These are phyloP conservation scores for Pythium sp. DNA, from an alignment of 352 stramenopile genomes.

Conservation along the genomic window DNA sequence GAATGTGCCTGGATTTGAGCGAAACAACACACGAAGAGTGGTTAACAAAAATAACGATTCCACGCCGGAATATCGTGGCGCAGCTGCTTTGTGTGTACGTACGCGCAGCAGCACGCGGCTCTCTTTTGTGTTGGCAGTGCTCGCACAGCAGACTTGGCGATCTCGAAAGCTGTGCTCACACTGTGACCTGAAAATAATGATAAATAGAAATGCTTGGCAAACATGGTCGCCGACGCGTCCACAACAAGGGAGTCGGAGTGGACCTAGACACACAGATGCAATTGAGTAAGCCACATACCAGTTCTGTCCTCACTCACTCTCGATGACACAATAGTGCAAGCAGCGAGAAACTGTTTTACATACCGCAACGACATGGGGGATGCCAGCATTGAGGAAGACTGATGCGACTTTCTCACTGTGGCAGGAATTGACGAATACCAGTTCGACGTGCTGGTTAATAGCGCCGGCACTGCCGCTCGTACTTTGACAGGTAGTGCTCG, in stretches of 20 bases:
- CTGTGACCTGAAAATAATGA: slow-evolving; percentile 75
- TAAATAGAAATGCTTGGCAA: slow-evolving; percentile 85
- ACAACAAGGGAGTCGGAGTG: slow-evolving; percentile 78
- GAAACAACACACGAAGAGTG: not conserved
- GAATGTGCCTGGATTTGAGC: slow-evolving; percentile 43
- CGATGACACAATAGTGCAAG: not conserved
- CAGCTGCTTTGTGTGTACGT: slow-evolving; percentile 20
- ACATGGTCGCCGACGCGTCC: slow-evolving; percentile 73
- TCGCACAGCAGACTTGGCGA: slow-evolving; percentile 66
- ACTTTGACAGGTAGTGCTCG: slow-evolving; percentile 14
- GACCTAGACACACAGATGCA: slow-evolving; percentile 25
- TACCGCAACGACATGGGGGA: slow-evolving; percentile 90
- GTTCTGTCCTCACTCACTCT: not conserved
- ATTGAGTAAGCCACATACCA: not conserved
- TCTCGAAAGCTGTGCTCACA: slow-evolving; percentile 68
- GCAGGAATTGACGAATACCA: slow-evolving; percentile 85
- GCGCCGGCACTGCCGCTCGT: slow-evolving; percentile 10
- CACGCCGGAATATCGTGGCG: not conserved
- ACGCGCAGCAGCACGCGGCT: slow-evolving; percentile 79
- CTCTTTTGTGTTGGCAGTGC: slow-evolving; percentile 58
- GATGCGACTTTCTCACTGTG: slow-evolving; percentile 85
- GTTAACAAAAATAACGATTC: not conserved
- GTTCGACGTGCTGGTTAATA: slow-evolving; percentile 35
- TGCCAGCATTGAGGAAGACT: slow-evolving; percentile 86
- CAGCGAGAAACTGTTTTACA: slow-evolving; percentile 1